Evolutionary conservation across 2,329 filamentous ascomycete genomes (phyloP).

Genomic region (Trichoderma aggressivum): DNA sequence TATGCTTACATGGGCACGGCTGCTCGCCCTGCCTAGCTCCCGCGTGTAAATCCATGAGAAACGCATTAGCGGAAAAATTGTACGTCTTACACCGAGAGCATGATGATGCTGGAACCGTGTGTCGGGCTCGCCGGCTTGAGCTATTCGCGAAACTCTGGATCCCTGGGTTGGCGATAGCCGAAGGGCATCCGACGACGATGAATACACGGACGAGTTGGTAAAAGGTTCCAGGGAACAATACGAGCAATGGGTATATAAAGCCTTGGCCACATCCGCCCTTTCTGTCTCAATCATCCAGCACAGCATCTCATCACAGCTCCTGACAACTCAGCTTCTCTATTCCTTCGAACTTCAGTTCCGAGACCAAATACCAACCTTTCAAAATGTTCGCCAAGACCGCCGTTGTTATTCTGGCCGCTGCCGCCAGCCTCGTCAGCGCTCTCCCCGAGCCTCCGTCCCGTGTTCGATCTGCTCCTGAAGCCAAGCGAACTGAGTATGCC

Average conservation of each 20-base stretch:
- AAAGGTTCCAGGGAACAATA: background rate
- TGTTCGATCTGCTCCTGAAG: conserved; percentile 3
- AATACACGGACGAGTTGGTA: background rate
- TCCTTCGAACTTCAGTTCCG: background rate
- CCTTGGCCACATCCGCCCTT: background rate
- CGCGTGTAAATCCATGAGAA: background rate
- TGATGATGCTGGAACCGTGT: background rate
- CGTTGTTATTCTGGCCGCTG: conserved; percentile 16
- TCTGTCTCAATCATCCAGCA: background rate
- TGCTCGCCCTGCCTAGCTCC: background rate
- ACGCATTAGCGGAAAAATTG: conserved; percentile 7
- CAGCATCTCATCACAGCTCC: background rate
- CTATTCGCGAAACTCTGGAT: background rate
- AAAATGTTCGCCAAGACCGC: conserved; percentile 18
- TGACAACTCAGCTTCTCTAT: background rate
- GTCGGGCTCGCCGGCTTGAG: conserved; percentile 10
- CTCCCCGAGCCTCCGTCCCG: conserved; percentile 14
- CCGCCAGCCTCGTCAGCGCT: conserved; percentile 17
- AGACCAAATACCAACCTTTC: background rate
- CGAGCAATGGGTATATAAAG: conserved; percentile 13
- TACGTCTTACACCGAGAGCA: conserved; percentile 5
- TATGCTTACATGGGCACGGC: background rate
- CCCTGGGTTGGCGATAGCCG: background rate
- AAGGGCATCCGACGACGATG: background rate
- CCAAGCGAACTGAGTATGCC: conserved; percentile 16